These are phyloP conservation scores for Aspergillus clavatus DNA, from an alignment of 2,329 filamentous ascomycete species.

Conservation along the genomic window DNA sequence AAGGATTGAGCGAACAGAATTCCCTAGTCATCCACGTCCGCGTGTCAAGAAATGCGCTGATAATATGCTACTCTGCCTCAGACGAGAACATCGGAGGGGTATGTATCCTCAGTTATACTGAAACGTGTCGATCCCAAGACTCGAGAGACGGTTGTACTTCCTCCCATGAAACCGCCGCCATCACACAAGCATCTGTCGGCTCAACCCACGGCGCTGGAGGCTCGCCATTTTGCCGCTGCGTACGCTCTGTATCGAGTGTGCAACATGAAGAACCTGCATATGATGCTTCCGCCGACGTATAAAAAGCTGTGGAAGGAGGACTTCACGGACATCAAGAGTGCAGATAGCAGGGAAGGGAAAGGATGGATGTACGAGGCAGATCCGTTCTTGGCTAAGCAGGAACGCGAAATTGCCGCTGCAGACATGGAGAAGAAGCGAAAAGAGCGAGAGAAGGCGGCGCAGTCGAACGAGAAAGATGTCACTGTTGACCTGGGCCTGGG, in stretches of 20 bases:
- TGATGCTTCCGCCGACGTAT: slow-evolving; percentile 87
- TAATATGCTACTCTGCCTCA: slow-evolving; percentile 20
- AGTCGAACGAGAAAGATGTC: slow-evolving; percentile 61
- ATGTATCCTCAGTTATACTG: slow-evolving; percentile 75
- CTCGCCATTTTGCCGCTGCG: slow-evolving; percentile 86
- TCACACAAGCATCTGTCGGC: slow-evolving; percentile 70
- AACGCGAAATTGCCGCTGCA: slow-evolving; percentile 72
- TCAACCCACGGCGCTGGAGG: slow-evolving; percentile 78
- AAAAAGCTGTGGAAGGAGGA: slow-evolving; percentile 84
- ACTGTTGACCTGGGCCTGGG: slow-evolving; percentile 52
- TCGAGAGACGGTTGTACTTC: slow-evolving; percentile 66
- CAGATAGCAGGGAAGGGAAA: slow-evolving; percentile 70
- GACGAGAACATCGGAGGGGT: slow-evolving; percentile 67
- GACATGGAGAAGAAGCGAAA: slow-evolving; percentile 73
- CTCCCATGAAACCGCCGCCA: slow-evolving; percentile 75
- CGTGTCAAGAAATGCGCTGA: slow-evolving; percentile 10
- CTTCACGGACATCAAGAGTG: slow-evolving; percentile 75
- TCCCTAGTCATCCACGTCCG: slow-evolving; percentile 1
- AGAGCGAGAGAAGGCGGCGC: slow-evolving; percentile 60
- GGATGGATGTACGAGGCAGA: slow-evolving; percentile 94
- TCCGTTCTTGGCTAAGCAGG: slow-evolving; percentile 75
- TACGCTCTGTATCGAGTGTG: slow-evolving; percentile 88
- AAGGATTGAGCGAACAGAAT: slow-evolving; percentile 21
- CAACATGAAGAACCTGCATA: slow-evolving; percentile 93
- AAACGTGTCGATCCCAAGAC: slow-evolving; percentile 74